Conservation (phyloP, 1,284 basidiomycete species). For the Rugosomyces carneus region DNA sequence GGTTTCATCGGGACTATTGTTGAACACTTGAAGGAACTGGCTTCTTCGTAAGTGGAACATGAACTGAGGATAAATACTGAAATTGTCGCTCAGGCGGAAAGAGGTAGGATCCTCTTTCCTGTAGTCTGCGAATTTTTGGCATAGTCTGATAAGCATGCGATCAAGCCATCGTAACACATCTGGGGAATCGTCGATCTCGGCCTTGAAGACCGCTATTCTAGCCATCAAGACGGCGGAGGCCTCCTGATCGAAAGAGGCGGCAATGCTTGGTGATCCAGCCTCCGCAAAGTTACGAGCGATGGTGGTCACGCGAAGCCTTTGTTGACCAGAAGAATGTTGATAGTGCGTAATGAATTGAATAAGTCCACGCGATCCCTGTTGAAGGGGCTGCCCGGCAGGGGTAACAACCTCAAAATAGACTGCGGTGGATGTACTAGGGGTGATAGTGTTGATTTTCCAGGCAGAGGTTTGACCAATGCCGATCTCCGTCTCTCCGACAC, state of each 20-base stretch:
- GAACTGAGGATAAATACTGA: conserved; percentile 99
- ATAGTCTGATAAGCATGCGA: conserved; percentile 96
- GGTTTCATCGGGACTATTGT: conserved; percentile 99
- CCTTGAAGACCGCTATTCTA: conserved; percentile 98
- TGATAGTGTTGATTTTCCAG: conserved; percentile 95
- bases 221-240: conserved; percentile 98
- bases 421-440: conserved; percentile 83
- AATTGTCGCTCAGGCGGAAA: conserved; percentile 92
- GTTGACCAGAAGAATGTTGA: conserved; percentile 94
- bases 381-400: conserved; percentile 92
- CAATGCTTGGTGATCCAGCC: conserved; percentile 89
- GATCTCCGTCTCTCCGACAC: conserved; percentile 98
- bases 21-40: conserved; percentile 99
- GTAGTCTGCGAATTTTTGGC: conserved; percentile 99
- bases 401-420: conserved; percentile 99
- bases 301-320: conserved; percentile 92
- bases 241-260: conserved; percentile 96
- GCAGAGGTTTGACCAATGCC: conserved; percentile 99
- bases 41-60: conserved; percentile 99
- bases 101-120: conserved; percentile 95
- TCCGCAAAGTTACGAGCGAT: conserved; percentile 97
- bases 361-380: conserved; percentile 88
- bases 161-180: conserved; percentile 98
- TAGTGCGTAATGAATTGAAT: conserved; percentile 99
- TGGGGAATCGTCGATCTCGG: conserved; percentile 97